phyloP scores from a whole-genome alignment of 371 early-diverging fungal genomes.

The Dinochytrium kinnereticum region DNA sequence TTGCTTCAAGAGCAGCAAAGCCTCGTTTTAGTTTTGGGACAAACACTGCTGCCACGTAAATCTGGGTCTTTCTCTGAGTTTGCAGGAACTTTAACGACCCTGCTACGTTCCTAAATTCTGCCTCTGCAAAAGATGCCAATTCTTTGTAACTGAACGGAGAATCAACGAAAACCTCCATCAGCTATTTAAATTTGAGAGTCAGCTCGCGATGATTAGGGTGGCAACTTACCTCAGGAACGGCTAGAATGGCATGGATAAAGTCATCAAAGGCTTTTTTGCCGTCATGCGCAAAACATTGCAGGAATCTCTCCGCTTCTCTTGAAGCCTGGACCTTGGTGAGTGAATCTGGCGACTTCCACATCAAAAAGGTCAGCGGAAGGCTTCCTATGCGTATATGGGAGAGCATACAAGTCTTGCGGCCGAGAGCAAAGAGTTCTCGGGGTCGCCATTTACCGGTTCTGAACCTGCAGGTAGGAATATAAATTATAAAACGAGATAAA shows the following conservation, averaged over 20 bases:
- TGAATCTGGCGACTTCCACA: not conserved
- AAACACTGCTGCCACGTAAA: not conserved
- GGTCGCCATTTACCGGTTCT: not conserved
- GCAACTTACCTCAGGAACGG: too few relatives aligned
- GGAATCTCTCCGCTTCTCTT: not conserved
- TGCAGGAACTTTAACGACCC: not conserved
- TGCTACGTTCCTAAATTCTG: not conserved
- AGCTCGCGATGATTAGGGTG: too few relatives aligned
- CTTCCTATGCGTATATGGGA: not conserved
- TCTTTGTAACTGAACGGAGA: not conserved
- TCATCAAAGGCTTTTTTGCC: not conserved
- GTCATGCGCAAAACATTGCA: not conserved
- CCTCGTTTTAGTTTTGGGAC: not conserved
- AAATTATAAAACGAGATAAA: not conserved
- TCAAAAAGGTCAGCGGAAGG: not conserved
- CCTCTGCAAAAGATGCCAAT: not conserved
- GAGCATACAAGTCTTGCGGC: not conserved
- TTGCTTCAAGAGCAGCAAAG: not conserved
- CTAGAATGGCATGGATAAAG: not conserved
- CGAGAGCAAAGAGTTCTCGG: not conserved
- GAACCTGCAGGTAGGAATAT: not conserved
- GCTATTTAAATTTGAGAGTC: too few relatives aligned
- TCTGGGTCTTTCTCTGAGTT: not conserved
- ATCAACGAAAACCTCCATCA: not conserved
- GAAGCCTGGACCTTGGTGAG: too few relatives aligned